Conservation (phyloP, 2,329 filamentous ascomycete genomes). For the Dothiorella sarmentorum region DNA sequence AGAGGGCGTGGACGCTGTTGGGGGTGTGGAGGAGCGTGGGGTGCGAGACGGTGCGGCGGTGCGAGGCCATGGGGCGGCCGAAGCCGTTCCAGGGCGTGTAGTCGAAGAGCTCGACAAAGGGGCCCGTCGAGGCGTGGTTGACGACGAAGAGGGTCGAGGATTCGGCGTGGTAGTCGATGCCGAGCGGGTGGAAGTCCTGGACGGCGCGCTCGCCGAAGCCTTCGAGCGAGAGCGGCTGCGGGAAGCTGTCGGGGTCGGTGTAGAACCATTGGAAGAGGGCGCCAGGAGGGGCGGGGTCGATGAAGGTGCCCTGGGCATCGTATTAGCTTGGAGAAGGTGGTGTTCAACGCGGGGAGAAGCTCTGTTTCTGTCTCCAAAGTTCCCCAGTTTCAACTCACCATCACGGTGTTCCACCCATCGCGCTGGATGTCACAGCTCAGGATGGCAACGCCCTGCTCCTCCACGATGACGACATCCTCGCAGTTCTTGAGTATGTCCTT, state of each 20-base stretch:
- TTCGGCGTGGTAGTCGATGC: slow-evolving; percentile 36
- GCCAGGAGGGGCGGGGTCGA: slow-evolving; percentile 25
- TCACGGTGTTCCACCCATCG: slow-evolving; percentile 46
- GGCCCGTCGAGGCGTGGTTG: slow-evolving; percentile 38
- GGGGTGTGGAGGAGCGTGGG: slow-evolving; percentile 34
- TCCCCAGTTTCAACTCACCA: slow-evolving; percentile 34
- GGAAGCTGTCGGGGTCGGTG: slow-evolving; percentile 23
- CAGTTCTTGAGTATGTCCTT: slow-evolving; percentile 40
- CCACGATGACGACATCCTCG: slow-evolving; percentile 42
- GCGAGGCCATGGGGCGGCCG: slow-evolving; percentile 24
- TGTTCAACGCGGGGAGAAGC: background rate
- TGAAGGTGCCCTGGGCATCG: slow-evolving; percentile 30
- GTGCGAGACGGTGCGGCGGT: slow-evolving; percentile 33
- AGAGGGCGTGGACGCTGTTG: slow-evolving; percentile 39
- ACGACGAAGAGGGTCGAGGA: slow-evolving; percentile 39
- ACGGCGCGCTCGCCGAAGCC: slow-evolving; percentile 24
- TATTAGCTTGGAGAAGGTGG: background rate
- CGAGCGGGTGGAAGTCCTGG: slow-evolving; percentile 42
- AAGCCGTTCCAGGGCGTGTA: slow-evolving; percentile 16
- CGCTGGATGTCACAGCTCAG: slow-evolving; percentile 43
- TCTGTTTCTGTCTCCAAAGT: too few species aligned
- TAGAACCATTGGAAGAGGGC: slow-evolving; percentile 42
- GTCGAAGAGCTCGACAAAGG: slow-evolving; percentile 36
- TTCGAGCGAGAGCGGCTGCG: slow-evolving; percentile 28
- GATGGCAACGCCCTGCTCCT: slow-evolving; percentile 36